A percentile compares a stretch with the other conserved stretches of the same genome.
Evolutionary conservation across 805 yeast species (phyloP).

Genomic region (Cyberlindnera euphorbiiphila): DNA sequence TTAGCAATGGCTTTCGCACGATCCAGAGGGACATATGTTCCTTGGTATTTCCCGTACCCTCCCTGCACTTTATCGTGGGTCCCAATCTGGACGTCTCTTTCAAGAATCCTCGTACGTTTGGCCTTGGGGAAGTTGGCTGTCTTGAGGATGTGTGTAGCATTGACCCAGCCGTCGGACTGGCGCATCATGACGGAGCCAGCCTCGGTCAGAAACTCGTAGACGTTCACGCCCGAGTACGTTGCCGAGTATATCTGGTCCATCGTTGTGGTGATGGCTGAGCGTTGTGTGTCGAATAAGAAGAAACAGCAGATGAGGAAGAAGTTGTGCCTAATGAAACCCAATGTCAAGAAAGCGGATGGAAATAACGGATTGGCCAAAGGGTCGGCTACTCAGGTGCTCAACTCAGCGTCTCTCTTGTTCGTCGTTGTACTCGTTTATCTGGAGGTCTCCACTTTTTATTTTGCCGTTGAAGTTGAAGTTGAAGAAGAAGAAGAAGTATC

Average conservation of each 20-base stretch:
- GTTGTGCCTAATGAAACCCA: no score
- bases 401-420: no score
- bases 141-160: conserved; percentile 92
- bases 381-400: no score
- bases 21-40: conserved; percentile 90
- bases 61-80: conserved; percentile 93
- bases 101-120: conserved; percentile 85
- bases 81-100: conserved; percentile 88
- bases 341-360: no score
- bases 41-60: conserved; percentile 95
- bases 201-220: conserved; percentile 68
- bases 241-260: conserved; percentile 59
- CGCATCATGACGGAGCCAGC: conserved; percentile 78
- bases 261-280: background rate
- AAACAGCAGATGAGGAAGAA: background rate
- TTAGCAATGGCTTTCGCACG: conserved; percentile 68
- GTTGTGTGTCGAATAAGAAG: background rate
- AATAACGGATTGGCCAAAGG: no score
- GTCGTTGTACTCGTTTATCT: no score
- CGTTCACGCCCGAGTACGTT: conserved; percentile 77
- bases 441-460: no score
- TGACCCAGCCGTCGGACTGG: conserved; percentile 76
- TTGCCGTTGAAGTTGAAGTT: no score
- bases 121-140: conserved; percentile 95
- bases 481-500: no score